Conservation (phyloP, 139 green algal species). For the Coccomyxa sp. region DNA sequence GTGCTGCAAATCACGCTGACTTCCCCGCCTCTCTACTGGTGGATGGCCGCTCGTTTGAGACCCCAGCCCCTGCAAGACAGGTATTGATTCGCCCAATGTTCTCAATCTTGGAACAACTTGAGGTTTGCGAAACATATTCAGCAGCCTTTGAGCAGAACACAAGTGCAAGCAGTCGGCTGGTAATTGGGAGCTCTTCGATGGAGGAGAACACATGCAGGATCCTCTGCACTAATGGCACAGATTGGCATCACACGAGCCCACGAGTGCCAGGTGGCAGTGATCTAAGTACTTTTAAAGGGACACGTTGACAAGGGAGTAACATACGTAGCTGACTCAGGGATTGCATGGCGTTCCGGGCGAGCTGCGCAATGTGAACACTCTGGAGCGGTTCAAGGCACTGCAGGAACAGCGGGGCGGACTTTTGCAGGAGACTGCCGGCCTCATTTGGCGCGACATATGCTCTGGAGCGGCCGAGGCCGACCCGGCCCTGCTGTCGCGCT, state of each 20-base stretch:
- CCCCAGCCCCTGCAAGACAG: not conserved
- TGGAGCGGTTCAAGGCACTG: conserved; percentile 66
- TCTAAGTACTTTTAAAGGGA: not conserved
- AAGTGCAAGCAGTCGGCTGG: not conserved
- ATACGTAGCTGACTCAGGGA: not conserved
- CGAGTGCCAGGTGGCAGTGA: no score
- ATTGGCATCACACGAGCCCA: not conserved
- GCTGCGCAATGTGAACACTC: conserved; percentile 72
- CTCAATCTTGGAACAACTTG: not conserved
- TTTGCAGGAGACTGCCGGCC: conserved; percentile 19
- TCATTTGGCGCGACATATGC: conserved; percentile 66
- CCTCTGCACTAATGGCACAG: not conserved
- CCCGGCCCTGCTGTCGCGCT: conserved; percentile 33
- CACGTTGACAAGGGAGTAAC: not conserved
- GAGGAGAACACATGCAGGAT: not conserved
- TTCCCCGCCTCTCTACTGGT: conserved; percentile 19
- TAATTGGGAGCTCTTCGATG: not conserved
- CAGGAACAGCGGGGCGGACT: conserved; percentile 5
- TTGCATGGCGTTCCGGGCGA: conserved; percentile 5
- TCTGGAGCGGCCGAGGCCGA: conserved; percentile 35
- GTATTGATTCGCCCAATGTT: not conserved
- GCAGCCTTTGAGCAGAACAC: not conserved
- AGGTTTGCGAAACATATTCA: not conserved
- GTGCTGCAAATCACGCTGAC: conserved; percentile 3
- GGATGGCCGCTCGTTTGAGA: conserved; percentile 5